Evolutionary conservation across 2,329 filamentous ascomycete species (phyloP), one percentile per base, ranked within the genome.

Genomic region (Sphaerostilbella broomeana): DNA sequence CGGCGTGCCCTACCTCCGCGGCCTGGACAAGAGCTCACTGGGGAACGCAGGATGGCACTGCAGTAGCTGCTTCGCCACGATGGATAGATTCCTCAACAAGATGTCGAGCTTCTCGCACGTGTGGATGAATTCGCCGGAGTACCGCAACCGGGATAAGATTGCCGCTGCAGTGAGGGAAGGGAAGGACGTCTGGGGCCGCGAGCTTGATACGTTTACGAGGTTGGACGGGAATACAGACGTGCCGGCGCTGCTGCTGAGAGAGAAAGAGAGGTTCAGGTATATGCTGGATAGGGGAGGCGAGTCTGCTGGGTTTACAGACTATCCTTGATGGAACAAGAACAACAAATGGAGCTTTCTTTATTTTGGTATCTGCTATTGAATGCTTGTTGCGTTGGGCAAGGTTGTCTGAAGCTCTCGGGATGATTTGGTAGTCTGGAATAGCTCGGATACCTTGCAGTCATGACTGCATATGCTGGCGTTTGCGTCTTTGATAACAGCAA

Each of bases 31-130:
- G 46, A 65, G 58, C 6, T 61, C 64, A 5, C 45, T 78, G 22
- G 55, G 55, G 49, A 69, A 75, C 48, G 71, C 73, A 1, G 69
- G 61, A 0, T 81, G 77, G 77, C 76, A 81, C 55, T 81, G 77
- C 62, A 77, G 72, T 35, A 73, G 65, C 40, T 81, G 77, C 59
- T 79, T 79, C 52, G 59, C 64, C 13, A 79, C 72, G 1, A 57
- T 81, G 12, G 63, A 62, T 4, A 69, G 77, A 52, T 62, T 79
- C 48, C 57, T 73, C 31, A 68, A 65, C 47, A 79, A 79, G 56
- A 67, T 79, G 61, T 60, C 64, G 8, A 70, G 67, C 41, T 78
- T 77, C 54, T 75, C 72, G 13, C 75, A 79, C 51, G 57, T 56
- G 7, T 68, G 62, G 55, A 68, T 70, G 61, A 77, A 79, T 46